phyloP scores from a whole-genome alignment of 2,329 filamentous ascomycete genomes.

The Fusarium praegraminearum region DNA sequence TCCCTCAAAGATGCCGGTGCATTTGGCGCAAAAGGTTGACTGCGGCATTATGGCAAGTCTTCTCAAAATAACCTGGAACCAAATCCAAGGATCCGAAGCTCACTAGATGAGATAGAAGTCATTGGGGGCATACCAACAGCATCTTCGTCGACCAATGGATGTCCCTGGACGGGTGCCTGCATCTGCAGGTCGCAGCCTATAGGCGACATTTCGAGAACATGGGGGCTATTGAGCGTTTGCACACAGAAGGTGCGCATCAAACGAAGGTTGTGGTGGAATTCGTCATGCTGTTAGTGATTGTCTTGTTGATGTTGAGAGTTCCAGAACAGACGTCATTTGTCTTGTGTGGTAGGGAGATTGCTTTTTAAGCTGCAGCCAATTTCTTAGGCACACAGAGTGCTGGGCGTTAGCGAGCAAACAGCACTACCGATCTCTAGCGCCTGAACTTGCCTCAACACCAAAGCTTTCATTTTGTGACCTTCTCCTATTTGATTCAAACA shows the following conservation, averaged over 20 bases:
- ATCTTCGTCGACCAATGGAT: neutral
- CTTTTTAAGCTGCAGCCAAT: neutral
- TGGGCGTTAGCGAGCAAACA: constrained; percentile 1
- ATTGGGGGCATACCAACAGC: neutral
- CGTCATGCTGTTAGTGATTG: neutral
- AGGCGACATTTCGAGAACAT: neutral
- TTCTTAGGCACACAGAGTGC: constrained; percentile 1
- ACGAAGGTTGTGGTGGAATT: neutral
- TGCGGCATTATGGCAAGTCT: neutral
- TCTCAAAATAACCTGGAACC: too few relatives aligned
- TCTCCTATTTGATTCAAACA: neutral
- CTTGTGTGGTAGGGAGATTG: neutral
- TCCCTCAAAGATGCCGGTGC: constrained; percentile 27
- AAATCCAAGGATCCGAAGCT: neutral
- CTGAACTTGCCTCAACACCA: neutral
- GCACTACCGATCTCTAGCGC: neutral
- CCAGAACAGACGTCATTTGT: neutral
- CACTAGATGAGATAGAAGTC: neutral
- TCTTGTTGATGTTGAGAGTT: neutral
- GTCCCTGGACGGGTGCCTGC: neutral
- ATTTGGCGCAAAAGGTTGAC: constrained; percentile 13
- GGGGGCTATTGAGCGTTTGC: neutral
- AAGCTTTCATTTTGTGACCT: neutral
- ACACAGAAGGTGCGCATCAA: neutral
- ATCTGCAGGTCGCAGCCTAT: neutral